phyloP scores from a whole-genome alignment of 208 protist species.

The Wallacemonas sp. region DNA sequence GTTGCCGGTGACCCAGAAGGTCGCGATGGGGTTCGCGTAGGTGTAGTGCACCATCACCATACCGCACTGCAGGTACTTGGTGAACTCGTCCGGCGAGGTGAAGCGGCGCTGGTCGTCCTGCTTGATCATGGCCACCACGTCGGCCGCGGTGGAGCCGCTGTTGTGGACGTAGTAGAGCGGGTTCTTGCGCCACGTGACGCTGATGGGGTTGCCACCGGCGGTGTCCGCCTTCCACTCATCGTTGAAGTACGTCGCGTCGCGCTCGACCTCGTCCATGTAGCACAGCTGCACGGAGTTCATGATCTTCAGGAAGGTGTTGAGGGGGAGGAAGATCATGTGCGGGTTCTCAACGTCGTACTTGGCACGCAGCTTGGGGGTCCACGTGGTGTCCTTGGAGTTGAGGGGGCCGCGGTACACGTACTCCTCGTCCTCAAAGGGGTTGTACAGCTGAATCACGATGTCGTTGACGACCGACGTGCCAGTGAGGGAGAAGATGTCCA shows the following conservation, averaged over 20 bases:
- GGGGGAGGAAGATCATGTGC: slow-evolving; percentile 44
- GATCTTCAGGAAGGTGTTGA: slow-evolving; percentile 40
- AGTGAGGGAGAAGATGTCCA: slow-evolving; percentile 72
- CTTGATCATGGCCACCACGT: slow-evolving; percentile 43
- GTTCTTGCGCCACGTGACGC: slow-evolving; percentile 45
- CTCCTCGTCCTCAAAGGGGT: slow-evolving; percentile 80
- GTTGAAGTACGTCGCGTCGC: slow-evolving; percentile 38
- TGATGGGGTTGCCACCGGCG: slow-evolving; percentile 40
- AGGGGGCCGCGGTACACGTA: slow-evolving; percentile 48
- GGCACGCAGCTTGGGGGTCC: slow-evolving; percentile 41
- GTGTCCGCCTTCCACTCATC: slow-evolving; percentile 44
- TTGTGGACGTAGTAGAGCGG: slow-evolving; percentile 44
- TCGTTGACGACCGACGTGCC: slow-evolving; percentile 64
- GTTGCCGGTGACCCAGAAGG: slow-evolving; percentile 76
- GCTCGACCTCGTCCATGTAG: slow-evolving; percentile 32
- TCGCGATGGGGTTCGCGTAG: slow-evolving; percentile 47
- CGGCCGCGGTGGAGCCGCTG: slow-evolving; percentile 29
- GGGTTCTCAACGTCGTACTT: slow-evolving; percentile 41
- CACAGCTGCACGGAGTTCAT: slow-evolving; percentile 48
- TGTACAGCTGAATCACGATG: slow-evolving; percentile 70
- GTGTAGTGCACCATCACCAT: slow-evolving; percentile 57
- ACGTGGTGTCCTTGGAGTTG: slow-evolving; percentile 43
- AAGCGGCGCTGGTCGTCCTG: slow-evolving; percentile 69
- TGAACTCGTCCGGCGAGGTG: slow-evolving; percentile 37
- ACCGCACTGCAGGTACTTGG: slow-evolving; percentile 71